Percentiles rank a stretch among this genome's conserved stretches.
Conservation (phyloP, 495 filamentous ascomycete genomes). For the Mycothermus thermophilus region DNA sequence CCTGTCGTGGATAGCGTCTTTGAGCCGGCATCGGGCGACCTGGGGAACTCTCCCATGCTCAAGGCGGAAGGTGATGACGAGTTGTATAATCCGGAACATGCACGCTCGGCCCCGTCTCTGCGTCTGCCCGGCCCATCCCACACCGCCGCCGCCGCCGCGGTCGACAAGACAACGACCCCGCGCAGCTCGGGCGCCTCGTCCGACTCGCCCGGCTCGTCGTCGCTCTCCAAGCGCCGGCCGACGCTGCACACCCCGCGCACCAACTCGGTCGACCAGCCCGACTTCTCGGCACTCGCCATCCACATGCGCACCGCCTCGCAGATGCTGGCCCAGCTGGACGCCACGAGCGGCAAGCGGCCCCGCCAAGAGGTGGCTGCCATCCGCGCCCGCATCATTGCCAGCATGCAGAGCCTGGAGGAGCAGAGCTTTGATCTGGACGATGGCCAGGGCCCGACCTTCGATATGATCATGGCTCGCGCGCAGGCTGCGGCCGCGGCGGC, state of each 20-base stretch:
- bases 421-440: constrained; percentile 57
- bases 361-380: constrained; percentile 61
- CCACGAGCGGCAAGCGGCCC: constrained; percentile 56
- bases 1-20: constrained; percentile 57
- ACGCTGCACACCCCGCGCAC: constrained; percentile 31
- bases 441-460: constrained; percentile 49
- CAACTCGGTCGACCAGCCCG: constrained; percentile 43
- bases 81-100: constrained; percentile 7
- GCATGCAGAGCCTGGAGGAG: constrained; percentile 72
- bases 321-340: constrained; percentile 64
- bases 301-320: constrained; percentile 70
- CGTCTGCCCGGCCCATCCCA: constrained; percentile 40
- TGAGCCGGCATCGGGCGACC: constrained; percentile 56
- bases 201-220: constrained; percentile 48
- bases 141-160: constrained; percentile 33
- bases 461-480: constrained; percentile 53
- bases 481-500: constrained; percentile 27
- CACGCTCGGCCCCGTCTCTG: constrained; percentile 22
- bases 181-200: constrained; percentile 44
- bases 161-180: constrained; percentile 40
- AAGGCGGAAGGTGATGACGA: constrained; percentile 37
- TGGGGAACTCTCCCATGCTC: constrained; percentile 52
- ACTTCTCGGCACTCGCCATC: constrained; percentile 60
- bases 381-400: constrained; percentile 63
- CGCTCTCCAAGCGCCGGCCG: constrained; percentile 30